Evolutionary conservation across 306 rosid genomes (phyloP).

Genomic region (Heteromeles arbutifolia): DNA sequence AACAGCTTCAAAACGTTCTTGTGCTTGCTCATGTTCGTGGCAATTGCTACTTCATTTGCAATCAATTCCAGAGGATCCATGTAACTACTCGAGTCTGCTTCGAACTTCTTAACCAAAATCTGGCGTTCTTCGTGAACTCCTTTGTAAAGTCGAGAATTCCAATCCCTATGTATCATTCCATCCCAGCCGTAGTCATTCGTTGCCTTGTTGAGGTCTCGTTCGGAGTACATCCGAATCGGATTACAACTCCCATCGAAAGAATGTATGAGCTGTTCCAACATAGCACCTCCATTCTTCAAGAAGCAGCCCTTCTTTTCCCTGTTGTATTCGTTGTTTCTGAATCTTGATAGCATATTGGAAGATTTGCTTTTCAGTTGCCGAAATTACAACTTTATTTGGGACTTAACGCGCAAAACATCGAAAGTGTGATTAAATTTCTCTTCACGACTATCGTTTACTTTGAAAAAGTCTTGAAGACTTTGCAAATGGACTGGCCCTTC

Average conservation of each 20-base stretch:
- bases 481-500: neutral
- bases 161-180: neutral
- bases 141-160: neutral
- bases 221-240: slow-evolving; percentile 3
- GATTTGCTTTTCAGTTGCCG: neutral
- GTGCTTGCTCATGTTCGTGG: slow-evolving; percentile 16
- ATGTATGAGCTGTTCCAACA: slow-evolving; percentile 4
- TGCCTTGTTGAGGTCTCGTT: neutral
- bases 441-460: neutral
- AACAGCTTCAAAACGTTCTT: slow-evolving; percentile 16
- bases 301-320: neutral
- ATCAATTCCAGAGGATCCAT: neutral
- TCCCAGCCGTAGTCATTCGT: neutral
- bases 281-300: slow-evolving; percentile 6
- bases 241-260: slow-evolving; percentile 1
- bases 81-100: too few relatives aligned
- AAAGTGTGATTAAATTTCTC: too few relatives aligned
- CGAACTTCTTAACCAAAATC: neutral
- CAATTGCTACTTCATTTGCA: slow-evolving; percentile 3
- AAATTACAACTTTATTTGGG: neutral
- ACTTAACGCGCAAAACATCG: too few relatives aligned
- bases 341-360: neutral
- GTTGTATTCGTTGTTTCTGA: neutral
- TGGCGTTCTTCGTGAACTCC: neutral
- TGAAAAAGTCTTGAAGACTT: neutral